Evolutionary conservation across 2,329 filamentous ascomycete species (phyloP), one percentile per base, ranked within the genome.

Genomic region (Colletotrichum sp.): DNA sequence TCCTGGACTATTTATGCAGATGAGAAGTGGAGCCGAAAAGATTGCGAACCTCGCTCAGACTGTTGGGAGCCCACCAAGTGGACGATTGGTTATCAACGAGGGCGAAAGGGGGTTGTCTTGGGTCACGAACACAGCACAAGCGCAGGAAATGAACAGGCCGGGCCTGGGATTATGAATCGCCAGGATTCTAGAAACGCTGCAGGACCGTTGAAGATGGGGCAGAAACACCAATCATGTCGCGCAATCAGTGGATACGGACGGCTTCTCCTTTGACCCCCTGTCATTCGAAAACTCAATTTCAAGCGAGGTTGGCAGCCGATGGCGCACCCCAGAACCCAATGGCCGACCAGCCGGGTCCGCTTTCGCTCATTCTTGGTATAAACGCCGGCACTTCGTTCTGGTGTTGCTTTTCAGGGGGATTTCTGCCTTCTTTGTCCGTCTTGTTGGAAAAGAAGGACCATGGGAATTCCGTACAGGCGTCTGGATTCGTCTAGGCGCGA

Each of bases 401-500:
- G 44, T 13, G 44, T 21, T 52, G 44, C 44, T 52, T 72, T 34
- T 65, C 60, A 55, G 21, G 64, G 44, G 24, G 70, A 66, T 68
- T 73, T 34, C 60, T 71, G 49, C 57, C 18, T 76, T 44, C 32
- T 21, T 59, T 28, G 64, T 59, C 66, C 32, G 36, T 32, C 28
- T 26, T 24, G 15, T 57, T 15, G 16, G 28, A 44, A 44, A 44
- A 76, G 72, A 70, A 76, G 64, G 21, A 59, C 73, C 34, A 52
- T 52, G 44, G 21, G 44, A 52, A 52, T 52, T 52, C 44, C 44
- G 24, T 80, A 80, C 71, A 71, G 77, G 39, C 74, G 76, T 30
- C 75, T 82, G 62, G 78, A 80, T 66, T 72, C 76, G 60, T 76
- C 78, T 28, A 77, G 75, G 63, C 79, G 76, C 72, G 83, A 84